phyloP scores from a whole-genome alignment of 495 filamentous ascomycete species.

The Hypoxylon crocopeplum region DNA sequence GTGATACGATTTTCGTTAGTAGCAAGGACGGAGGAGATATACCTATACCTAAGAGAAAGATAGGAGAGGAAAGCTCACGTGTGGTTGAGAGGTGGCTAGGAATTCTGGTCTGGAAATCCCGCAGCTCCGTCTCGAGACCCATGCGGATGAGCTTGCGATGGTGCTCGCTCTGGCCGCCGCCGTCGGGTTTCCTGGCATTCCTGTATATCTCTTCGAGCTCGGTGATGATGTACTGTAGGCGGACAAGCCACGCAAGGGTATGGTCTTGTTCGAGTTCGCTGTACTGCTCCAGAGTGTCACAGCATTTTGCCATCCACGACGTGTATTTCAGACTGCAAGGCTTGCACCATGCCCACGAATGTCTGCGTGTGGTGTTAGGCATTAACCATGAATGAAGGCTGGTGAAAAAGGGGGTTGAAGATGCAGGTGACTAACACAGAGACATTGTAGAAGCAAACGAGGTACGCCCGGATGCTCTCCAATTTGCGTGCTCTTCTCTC shows the following conservation, averaged over 20 bases:
- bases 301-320: constrained; percentile 43
- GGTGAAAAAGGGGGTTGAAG: background rate
- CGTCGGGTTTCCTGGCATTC: constrained; percentile 28
- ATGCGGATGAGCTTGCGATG: constrained; percentile 49
- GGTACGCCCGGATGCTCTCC: constrained; percentile 47
- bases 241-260: constrained; percentile 50
- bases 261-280: constrained; percentile 43
- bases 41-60: background rate
- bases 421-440: constrained; percentile 43
- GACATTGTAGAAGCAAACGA: constrained; percentile 46
- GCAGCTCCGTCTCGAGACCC: constrained; percentile 51
- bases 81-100: constrained; percentile 31
- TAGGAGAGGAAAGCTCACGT: constrained; percentile 10
- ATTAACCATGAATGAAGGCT: background rate
- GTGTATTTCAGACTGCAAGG: constrained; percentile 38
- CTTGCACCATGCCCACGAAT: constrained; percentile 44
- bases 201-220: constrained; percentile 43
- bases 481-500: constrained; percentile 33
- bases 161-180: constrained; percentile 39
- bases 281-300: constrained; percentile 42
- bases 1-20: constrained; percentile 5
- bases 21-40: background rate
- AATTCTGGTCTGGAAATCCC: constrained; percentile 48
- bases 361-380: constrained; percentile 31
- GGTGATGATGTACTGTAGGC: constrained; percentile 47